Base-by-base conservation (phyloP, 768 basidiomycete genomes). In the Rhodocollybia butyracea region DNA sequence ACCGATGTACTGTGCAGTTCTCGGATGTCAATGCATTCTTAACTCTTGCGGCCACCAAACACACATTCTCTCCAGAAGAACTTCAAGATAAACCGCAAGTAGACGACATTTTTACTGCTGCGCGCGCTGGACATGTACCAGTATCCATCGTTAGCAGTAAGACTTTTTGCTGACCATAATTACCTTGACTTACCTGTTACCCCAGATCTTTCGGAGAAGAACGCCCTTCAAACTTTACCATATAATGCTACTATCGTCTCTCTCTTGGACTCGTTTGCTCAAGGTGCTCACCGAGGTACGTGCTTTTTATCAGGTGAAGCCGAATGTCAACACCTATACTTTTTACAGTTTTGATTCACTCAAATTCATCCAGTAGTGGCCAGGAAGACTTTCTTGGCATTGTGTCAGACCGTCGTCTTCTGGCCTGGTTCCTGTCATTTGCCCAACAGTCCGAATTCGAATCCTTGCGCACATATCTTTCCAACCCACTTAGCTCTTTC, bases 11-110 rank as follows among this genome's bases (percentile, higher is more conserved):
- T 22, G 30, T 30, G 15, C 60, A 93, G 90, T 91, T 82, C 61
- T 85, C 90, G 17, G 91, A 93, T 64, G 87, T 92, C 11, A 93
- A 93, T 64, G 88, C 91, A n/a, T 93, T 92, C 64, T 69, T 93
- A 57, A 89, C 88, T 3, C 73, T 93, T 43, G 91, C 91, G 10
- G 89, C 91, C 6, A 91, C 88, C 3, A 74, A 85, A 42, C 89
- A 91, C 63, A 87, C 85, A 3, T 75, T 88, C 38, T 68, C 73
- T 22, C 75, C 78, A 0, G 84, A 86, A n/a, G 80, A 85, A 46
- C 66, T 88, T 17, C 75, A 76, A 30, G 82, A 78, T 5, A 80
- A 85, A 59, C 69, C 80, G 1, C 81, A 86, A 2, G 77, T 84
- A 22, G 78, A 83, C 57, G 80, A 86, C 54, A 92, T 93, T 54